Evolutionary conservation across 106 monocot species (phyloP), one percentile per base, ranked within the genome.

Genomic region (Dactylorhiza incarnata): DNA sequence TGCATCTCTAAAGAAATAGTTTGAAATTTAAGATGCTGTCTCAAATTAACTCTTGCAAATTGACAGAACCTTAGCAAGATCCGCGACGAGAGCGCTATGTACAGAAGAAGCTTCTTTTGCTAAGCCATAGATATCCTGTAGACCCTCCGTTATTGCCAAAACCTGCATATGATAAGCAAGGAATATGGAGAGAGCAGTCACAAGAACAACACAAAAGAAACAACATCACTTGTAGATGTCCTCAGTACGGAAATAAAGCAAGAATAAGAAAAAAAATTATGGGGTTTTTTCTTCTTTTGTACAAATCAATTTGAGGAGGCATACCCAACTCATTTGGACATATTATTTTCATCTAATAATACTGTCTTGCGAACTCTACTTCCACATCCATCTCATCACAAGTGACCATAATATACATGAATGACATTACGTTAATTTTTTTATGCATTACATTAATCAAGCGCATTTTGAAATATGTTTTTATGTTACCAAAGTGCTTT

Each of bases 31-130:
- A 62, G 23, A 48, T 63, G 61, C 17, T 49, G 29, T 50, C 65
- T 49, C 10, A 29, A 47, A 73, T 16, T 75, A 10, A 59, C 68
- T 45, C 15, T 15, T 26, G 13, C 45, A 56, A 55, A 49, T 46
- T 68, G 73, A 55, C 9, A 62, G 6, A 81, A 94, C 99, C 91
- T 99, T 84, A 16, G 89, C 85, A 81, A 99, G 86, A 82, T 94
- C 81, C 71, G 67, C 72, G 80, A 88, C 72, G 45, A 99, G 85
- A 43, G 80, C 75, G 68, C 62, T 75, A 78, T 94, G 94, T 37
- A 74, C 76, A 58, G 78, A 58, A 86, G 83, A 78, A 75, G 94
- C 99, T 81, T 99, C 87, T 79, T 99, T 94, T 72, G 89, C 99
- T 68, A 94, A 78, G 69, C 75, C 78, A 74, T 91, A 87, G 62